Evolutionary conservation across 2,329 filamentous ascomycete genomes (phyloP), one percentile per base, ranked within the genome.

Genomic region (Talaromyces sp.): DNA sequence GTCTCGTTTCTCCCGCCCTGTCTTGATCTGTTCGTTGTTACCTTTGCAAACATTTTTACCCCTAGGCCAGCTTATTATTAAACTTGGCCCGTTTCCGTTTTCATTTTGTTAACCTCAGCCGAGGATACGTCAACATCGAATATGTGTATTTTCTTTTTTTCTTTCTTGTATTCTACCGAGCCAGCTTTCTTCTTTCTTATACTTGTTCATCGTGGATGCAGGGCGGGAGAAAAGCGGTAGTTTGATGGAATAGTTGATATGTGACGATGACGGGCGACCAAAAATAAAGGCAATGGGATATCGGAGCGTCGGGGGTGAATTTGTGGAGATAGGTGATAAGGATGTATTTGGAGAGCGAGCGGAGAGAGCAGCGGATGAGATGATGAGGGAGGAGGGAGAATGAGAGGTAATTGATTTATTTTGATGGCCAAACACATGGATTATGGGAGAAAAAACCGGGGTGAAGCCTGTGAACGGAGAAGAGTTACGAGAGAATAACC

Each of bases 21-120:
- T 53, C 26, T 52, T 24, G 19, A 51, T 41, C 3, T 21, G 29
- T 32, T 26, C 56, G 55, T 52, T 41, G 17, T 26, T 29, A 63
- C 66, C 58, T 64, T 59, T 64, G 65, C 59, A 65, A 61, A 63
- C n/a, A 58, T 56, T 59, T 59, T 60, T 63, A 62, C 53, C 53
- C 55, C 59, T 62, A 63, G 65, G 67, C 53, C 62, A 66, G 49
- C 49, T 26, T 10, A 21, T 46, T 13, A n/a, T n/a, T n/a, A n/a
- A n/a, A n/a, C n/a, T n/a, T n/a, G n/a, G n/a, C n/a, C n/a, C n/a
- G n/a, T n/a, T n/a, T n/a, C n/a, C n/a, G 32, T 17, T 19, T 50
- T 31, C 35, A 29, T 49, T 32, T 59, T 29, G 24, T 21, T 41
- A 38, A 46, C 52, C 41, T 21, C 41, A 4, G n/a, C 19, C 27